Percentiles rank a stretch among this genome's conserved stretches.
These are phyloP conservation scores for Cyberlindnera misumaiensis DNA, from an alignment of 805 yeast genomes.

Conservation along the genomic window DNA sequence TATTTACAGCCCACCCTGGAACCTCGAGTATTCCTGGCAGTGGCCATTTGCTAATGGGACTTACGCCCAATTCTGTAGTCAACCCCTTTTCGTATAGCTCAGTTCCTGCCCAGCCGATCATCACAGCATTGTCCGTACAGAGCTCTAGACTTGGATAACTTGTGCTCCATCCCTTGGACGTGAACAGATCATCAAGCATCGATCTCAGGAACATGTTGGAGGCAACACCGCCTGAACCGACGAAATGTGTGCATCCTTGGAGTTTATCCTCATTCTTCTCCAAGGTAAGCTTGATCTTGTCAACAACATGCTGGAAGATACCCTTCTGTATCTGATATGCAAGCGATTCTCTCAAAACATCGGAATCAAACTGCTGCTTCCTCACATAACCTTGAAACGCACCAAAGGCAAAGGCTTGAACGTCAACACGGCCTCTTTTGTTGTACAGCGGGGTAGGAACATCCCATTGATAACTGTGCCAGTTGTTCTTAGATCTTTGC, in stretches of 20 bases:
- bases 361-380: constrained; percentile 20
- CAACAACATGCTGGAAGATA: constrained; percentile 65
- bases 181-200: constrained; percentile 36
- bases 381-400: constrained; percentile 58
- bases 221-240: constrained; percentile 94
- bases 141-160: constrained; percentile 63
- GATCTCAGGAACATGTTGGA: constrained; percentile 55
- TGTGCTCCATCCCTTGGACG: constrained; percentile 29
- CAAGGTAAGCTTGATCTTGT: constrained; percentile 51
- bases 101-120: constrained; percentile 98
- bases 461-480: constrained; percentile 20
- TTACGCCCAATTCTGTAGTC: constrained; percentile 43
- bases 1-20: constrained; percentile 42
- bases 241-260: constrained; percentile 43
- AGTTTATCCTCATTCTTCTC: constrained; percentile 35
- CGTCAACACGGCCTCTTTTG: constrained; percentile 37
- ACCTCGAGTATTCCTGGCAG: constrained; percentile 41
- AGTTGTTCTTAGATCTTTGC: constrained; percentile 24
- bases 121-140: constrained; percentile 92
- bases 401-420: constrained; percentile 66
- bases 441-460: constrained; percentile 50
- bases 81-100: constrained; percentile 57
- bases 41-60: constrained; percentile 85
- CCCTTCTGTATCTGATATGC: constrained; percentile 57
- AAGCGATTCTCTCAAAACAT: constrained; percentile 33